A percentile compares a stretch with the other conserved stretches of the same genome.
These are phyloP conservation scores for Akanthomyces dipterigenus DNA, from an alignment of 2,329 filamentous ascomycete genomes.

Conservation along the genomic window DNA sequence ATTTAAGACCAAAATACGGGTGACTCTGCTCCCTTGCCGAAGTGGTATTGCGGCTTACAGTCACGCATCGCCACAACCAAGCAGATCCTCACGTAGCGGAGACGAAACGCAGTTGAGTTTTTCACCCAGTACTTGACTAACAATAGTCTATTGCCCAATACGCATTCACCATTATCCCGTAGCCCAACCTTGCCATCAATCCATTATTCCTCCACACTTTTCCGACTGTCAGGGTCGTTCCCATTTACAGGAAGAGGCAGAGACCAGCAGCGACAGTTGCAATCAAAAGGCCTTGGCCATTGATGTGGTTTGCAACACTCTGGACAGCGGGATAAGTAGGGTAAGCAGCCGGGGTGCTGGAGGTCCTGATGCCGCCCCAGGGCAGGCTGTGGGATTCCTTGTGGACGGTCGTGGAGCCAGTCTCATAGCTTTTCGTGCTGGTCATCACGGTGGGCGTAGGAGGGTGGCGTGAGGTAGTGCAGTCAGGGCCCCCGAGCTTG, in stretches of 20 bases:
- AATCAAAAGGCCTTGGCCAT: neutral
- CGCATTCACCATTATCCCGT: neutral
- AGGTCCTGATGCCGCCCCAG: neutral
- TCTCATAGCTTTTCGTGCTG: neutral
- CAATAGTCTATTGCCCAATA: neutral
- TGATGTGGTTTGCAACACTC: neutral
- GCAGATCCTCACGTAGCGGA: neutral
- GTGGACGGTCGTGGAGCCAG: neutral
- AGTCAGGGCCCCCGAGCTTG: neutral
- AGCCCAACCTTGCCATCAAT: neutral
- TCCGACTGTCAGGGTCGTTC: neutral
- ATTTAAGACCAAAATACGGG: neutral
- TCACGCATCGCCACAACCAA: neutral
- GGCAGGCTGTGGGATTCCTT: no score
- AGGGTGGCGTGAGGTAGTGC: neutral
- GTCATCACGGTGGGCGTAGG: neutral
- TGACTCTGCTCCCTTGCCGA: neutral
- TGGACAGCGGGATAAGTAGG: neutral
- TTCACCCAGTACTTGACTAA: constrained; percentile 1
- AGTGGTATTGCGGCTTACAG: no score
- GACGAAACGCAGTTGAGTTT: constrained; percentile 7
- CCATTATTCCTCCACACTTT: neutral
- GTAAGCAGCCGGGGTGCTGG: neutral
- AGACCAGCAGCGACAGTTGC: neutral
- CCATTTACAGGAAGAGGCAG: neutral